These are phyloP conservation scores for Leishmania major DNA, from an alignment of 208 protist species.

Conservation along the genomic window DNA sequence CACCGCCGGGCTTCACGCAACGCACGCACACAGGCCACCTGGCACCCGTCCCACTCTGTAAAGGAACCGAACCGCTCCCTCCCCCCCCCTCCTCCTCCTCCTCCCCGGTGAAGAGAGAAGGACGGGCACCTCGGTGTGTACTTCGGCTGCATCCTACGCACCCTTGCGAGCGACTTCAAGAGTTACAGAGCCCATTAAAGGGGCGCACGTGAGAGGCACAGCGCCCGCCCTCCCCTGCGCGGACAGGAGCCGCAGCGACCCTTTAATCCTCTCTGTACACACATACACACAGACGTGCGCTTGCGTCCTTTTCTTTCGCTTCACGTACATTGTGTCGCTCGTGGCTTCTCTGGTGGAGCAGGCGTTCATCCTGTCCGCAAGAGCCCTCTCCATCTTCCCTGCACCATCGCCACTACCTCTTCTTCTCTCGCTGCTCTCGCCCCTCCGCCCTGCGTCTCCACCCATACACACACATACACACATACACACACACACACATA, in stretches of 20 bases:
- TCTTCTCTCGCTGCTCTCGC: neutral
- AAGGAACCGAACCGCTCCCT: neutral
- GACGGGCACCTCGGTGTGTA: neutral
- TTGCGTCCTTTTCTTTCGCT: neutral
- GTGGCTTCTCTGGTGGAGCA: neutral
- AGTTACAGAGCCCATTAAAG: neutral
- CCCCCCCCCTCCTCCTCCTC: neutral
- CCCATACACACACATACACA: neutral
- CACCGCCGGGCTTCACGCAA: neutral
- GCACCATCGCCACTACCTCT: no score
- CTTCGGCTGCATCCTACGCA: neutral
- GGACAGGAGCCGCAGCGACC: neutral
- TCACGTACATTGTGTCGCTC: neutral
- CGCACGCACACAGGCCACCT: neutral
- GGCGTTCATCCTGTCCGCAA: neutral
- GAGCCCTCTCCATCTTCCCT: neutral
- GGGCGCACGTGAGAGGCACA: neutral
- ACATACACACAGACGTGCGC: neutral
- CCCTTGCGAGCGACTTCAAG: neutral
- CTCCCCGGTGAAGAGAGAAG: neutral
- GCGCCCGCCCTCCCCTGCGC: neutral
- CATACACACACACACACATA: neutral
- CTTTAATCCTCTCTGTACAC: neutral
- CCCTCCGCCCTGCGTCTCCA: neutral
- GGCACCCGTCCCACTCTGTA: neutral